Base-by-base conservation (phyloP, 305 asterid genomes). In the Solanum hybrid region DNA sequence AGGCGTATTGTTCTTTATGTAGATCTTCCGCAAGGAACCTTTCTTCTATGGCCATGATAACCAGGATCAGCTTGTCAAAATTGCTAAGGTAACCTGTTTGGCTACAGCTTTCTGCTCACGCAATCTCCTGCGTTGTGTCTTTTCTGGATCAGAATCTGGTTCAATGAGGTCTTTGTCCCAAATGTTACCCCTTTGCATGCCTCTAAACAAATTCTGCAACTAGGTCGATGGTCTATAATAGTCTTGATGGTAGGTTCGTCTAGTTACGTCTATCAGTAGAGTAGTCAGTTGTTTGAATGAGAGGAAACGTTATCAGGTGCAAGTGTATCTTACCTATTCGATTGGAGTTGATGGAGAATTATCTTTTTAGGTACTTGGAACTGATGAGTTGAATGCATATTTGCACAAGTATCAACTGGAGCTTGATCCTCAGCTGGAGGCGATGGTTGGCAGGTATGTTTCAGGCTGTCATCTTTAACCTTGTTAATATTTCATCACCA, bases 321-420 rank as follows among this genome's bases (percentile, higher is more conserved):
- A 29, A 29, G 75, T 29, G 10, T 14, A 79, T 29, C 11, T 76
- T 36, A 81, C 87, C 85, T 20, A 34, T 32, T 89, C 65, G 85
- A 36, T 90, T 89, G 91, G 92, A 90, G 77, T 61, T 79, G 86
- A 76, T 29, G 27, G 51, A 88, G 85, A 41, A 45, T 81, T 32
- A 77, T 51, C 29, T 45, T 78, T 78, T 51, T 41, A 95, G 98
- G 98, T 95, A 45, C 95, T 95, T 93, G 98, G 98, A 79, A 95
- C 98, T 24, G 96, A 95, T 90, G 97, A 95, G 92, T 90, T 95
- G 95, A 95, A 94, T 89, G 96, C 98, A 13, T 95, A 95, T 93
- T 91, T 95, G 92, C 93, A 94, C 92, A 95, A 95, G 89, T 95
- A 95, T 84, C 94, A 90, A 34, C 88, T 95, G 88, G 97, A 95